Evolutionary conservation across 2,329 filamentous ascomycete genomes (phyloP).

Genomic region (Trichoderma sp.): DNA sequence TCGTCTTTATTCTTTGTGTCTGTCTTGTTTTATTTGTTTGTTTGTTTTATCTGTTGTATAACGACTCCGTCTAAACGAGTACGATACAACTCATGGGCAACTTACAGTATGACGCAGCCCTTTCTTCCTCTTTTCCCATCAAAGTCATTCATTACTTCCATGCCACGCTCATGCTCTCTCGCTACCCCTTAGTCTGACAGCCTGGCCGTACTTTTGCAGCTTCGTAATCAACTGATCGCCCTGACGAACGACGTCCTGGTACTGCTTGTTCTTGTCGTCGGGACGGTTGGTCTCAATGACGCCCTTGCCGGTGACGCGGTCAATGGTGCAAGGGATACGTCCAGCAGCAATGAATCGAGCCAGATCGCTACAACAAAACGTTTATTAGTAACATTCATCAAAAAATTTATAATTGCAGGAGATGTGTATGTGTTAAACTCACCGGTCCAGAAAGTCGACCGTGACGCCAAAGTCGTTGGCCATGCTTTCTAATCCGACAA

Average conservation of each 20-base stretch:
- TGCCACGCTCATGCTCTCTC: conserved; percentile 67
- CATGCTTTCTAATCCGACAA: conserved; percentile 97
- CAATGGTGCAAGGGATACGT: conserved; percentile 93
- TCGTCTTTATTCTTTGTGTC: not conserved
- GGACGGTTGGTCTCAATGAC: conserved; percentile 97
- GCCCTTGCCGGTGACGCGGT: conserved; percentile 91
- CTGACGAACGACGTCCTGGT: conserved; percentile 95
- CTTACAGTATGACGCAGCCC: not conserved
- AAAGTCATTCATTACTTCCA: not conserved
- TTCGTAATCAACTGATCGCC: conserved; percentile 98
- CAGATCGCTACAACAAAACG: conserved; percentile 63
- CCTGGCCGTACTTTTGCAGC: conserved; percentile 97
- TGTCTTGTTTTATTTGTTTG: not conserved
- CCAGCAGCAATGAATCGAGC: conserved; percentile 95
- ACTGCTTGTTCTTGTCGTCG: conserved; percentile 99
- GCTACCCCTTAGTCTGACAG: conserved; percentile 88
- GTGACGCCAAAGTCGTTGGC: conserved; percentile 95
- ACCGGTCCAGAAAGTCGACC: conserved; percentile 94
- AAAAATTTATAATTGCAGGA: not conserved
- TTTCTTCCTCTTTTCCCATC: not conserved
- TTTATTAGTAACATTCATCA: not conserved
- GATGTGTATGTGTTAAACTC: conserved; percentile 35
- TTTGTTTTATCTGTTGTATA: not conserved
- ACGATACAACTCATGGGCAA: not conserved
- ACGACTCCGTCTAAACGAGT: not conserved